phyloP scores from a whole-genome alignment of 1,284 basidiomycete genomes.

The Cutaneotrichosporon mucoides region DNA sequence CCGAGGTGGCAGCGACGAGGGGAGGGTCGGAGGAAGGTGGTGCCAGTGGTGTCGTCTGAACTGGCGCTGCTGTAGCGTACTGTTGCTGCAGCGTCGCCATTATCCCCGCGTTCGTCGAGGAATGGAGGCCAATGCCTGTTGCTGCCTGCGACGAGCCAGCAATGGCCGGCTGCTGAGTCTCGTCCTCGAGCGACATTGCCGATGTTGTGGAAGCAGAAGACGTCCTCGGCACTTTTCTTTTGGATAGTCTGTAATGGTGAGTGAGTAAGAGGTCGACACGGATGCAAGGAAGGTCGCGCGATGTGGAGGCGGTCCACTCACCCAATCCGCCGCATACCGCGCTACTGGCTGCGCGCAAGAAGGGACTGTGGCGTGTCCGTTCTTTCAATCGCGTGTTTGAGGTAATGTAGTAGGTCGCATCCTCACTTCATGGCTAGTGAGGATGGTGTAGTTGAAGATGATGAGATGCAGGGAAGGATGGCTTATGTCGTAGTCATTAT shows the following conservation, averaged over 20 bases:
- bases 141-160: background rate
- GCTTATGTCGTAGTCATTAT: no score
- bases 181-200: constrained; percentile 14
- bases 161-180: constrained; percentile 15
- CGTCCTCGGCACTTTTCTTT: background rate
- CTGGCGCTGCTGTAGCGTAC: background rate
- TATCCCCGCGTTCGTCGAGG: background rate
- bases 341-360: background rate
- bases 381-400: no score
- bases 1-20: background rate
- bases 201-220: background rate
- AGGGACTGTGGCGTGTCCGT: no score
- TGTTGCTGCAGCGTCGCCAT: background rate
- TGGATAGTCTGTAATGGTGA: background rate
- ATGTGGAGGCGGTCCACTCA: constrained; percentile 12
- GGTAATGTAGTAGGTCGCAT: no score
- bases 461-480: no score
- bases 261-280: no score
- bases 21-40: background rate
- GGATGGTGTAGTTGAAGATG: no score
- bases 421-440: no score
- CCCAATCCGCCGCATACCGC: constrained; percentile 6
- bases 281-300: background rate
- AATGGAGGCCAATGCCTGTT: no score
- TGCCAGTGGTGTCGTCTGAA: background rate